Conservation (phyloP, 768 basidiomycete genomes). For the Crassisporium funariophilum region DNA sequence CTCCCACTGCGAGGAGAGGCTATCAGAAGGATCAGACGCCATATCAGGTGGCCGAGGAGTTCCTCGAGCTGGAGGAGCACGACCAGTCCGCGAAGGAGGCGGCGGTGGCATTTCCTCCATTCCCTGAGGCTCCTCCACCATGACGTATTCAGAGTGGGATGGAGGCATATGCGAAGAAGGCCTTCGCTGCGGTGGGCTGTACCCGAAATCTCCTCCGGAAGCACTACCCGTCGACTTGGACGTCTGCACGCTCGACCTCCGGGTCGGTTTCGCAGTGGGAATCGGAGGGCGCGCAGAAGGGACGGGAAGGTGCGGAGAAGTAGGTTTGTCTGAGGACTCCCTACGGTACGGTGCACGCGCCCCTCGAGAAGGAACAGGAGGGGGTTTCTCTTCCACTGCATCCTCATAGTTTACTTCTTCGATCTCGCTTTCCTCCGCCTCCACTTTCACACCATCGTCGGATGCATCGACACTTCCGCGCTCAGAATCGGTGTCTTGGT, state of each 20-base stretch:
- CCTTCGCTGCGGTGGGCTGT: slow-evolving; percentile 20
- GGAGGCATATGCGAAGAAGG: slow-evolving; percentile 24
- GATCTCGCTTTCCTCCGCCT: slow-evolving; percentile 72
- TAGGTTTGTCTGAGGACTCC: slow-evolving; percentile 17
- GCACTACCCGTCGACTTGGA: slow-evolving; percentile 38
- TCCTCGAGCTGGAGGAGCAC: slow-evolving; percentile 40
- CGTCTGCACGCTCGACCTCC: slow-evolving; percentile 41
- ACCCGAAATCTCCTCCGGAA: slow-evolving; percentile 29
- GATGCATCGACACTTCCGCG: slow-evolving; percentile 45
- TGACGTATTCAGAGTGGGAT: slow-evolving; percentile 56
- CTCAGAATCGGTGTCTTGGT: slow-evolving; percentile 43
- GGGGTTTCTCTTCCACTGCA: slow-evolving; percentile 51
- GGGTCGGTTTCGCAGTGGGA: slow-evolving; percentile 36
- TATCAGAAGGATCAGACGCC: slow-evolving; percentile 33
- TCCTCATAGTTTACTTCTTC: slow-evolving; percentile 69
- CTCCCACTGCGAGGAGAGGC: slow-evolving; percentile 62
- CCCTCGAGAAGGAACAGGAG: slow-evolving; percentile 56
- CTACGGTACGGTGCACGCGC: slow-evolving; percentile 29
- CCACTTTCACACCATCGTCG: slow-evolving; percentile 65
- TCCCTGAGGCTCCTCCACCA: slow-evolving; percentile 55
- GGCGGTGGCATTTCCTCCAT: slow-evolving; percentile 47
- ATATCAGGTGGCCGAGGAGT: slow-evolving; percentile 31
- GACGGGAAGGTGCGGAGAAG: slow-evolving; percentile 26
- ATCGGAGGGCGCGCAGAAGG: slow-evolving; percentile 54
- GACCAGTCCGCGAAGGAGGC: slow-evolving; percentile 45